Evolutionary conservation across 2,329 filamentous ascomycete species (phyloP), one percentile per base, ranked within the genome.

Genomic region (Kalmusia sp.): DNA sequence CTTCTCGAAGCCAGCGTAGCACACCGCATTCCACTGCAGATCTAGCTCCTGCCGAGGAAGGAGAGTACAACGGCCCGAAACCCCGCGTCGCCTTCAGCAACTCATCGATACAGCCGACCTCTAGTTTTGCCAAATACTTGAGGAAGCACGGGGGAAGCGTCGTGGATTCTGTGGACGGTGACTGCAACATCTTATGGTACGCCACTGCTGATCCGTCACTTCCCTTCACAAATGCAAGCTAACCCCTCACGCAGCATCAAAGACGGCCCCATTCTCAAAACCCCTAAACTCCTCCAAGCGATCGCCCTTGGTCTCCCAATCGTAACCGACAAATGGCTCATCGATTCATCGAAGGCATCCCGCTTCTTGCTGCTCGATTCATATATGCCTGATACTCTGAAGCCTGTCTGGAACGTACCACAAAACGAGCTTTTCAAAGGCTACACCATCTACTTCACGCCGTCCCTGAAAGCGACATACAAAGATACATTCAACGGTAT

Each of bases 361-460:
- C 51, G 58, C 3, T 63, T 82, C 14, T 72, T 79, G 4, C 63
- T 73, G 2, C 59, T 74, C 1, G 49, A 62, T 0, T 43, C 53
- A 0, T 79, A 72, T 57, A 62, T 70, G n/a, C 74, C 76, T 0
- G 51, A 58, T 11, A 68, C 70, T 27, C 59, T 79, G 3, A 50
- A 55, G 0, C 60, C 68, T 1, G 55, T 78, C 8, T 70, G 68
- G 22, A 53, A 58, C 4, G 58, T 70, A 30, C 69, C 77, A 2
- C 68, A 73, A 37, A 78, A 48, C 7, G 55, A 79, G 50, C 76
- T 83, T 0, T 84, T 86, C 63, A 52, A 71, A 1, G 78, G 78
- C 53, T 79, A 78, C 58, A 77, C 73, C 6, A 69, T 84, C 22
- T 83, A 80, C 60, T 77, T 82, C 64, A 82, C 80, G 0, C 71